Percentiles rank a stretch among this genome's conserved stretches.
Conservation (phyloP, 257 asterid genomes). For the Nicotiana attenuata region DNA sequence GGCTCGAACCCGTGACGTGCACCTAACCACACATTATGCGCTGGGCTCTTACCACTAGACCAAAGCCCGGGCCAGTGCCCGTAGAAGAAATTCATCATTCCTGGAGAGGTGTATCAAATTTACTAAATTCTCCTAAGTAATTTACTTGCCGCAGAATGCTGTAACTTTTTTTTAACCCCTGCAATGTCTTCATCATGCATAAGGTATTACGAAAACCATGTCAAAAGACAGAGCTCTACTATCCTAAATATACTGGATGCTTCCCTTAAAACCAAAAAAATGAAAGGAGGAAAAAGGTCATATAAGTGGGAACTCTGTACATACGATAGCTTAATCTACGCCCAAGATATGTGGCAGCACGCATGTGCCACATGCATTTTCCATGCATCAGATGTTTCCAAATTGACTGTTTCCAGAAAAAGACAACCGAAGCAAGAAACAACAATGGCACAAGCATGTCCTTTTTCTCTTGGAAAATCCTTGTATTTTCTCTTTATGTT, state of each 20-base stretch:
- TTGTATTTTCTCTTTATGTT: neutral
- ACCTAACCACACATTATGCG: no score
- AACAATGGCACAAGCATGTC: neutral
- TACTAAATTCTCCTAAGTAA: neutral
- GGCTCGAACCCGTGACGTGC: no score
- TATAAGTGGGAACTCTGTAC: neutral
- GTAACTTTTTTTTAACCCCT: neutral
- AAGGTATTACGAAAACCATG: neutral
- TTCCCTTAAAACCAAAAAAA: neutral
- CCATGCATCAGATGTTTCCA: neutral
- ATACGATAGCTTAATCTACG: neutral
- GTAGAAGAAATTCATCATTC: neutral
- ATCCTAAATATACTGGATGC: neutral
- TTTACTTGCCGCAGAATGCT: neutral
- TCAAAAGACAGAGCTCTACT: neutral
- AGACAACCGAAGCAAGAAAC: neutral
- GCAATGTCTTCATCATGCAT: neutral
- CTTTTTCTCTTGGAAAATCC: neutral
- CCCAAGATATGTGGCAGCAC: neutral
- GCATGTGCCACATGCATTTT: neutral
- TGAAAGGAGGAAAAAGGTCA: neutral
- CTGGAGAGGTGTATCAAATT: neutral
- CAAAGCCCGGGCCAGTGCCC: neutral
- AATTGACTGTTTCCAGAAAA: neutral
- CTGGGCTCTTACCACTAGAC: no score